Base-by-base conservation (phyloP, 331 rosid species). In the Malus hybrid region DNA sequence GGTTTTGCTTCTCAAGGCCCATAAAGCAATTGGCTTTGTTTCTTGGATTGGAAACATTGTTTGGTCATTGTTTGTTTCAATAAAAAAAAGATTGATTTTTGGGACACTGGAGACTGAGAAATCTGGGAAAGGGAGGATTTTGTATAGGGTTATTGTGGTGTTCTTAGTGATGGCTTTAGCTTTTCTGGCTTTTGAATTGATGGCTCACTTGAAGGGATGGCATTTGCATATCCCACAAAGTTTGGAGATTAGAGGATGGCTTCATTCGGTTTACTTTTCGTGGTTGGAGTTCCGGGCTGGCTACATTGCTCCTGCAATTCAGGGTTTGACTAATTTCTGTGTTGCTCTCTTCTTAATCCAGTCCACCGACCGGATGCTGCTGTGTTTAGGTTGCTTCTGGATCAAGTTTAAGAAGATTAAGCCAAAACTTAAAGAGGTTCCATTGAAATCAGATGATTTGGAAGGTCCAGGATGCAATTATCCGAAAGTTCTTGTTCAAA, bases 1-100 rank as follows among this genome's bases (percentile, higher is more conserved):
- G 91, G 79, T 85, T 78, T 72, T 87, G 72, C 77, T 87, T 80
- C 87, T 87, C 10, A 85, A 78, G 70, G 91, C 85, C 0, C 88
- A 82, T 36, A 78, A 70, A 76, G 84, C 78, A 75, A 76, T 87
- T 50, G 76, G 80, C 59, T 80, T 75, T 14, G 62, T 80, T 66
- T 66, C 85, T 31, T 87, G 88, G 88, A 31, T 84, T 18, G 85
- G 84, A 57, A 82, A 66, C 57, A 69, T 18, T 60, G 16, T 60
- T 24, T 73, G 77, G 77, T 66, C 29, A 18, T 61, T 73, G 77
- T 27, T 61, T 16, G 69, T 59, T 69, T 70, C 85, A 27, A 78
- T 78, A 24, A 82, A 80, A 59, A 82, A 87, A 67, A 85, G 85
- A 27, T 27, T 87, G 54, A 7, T 82, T 36, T 76, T 78, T 65